These are phyloP conservation scores for Medicago ruthenica DNA, from an alignment of 306 rosid genomes.

Conservation along the genomic window DNA sequence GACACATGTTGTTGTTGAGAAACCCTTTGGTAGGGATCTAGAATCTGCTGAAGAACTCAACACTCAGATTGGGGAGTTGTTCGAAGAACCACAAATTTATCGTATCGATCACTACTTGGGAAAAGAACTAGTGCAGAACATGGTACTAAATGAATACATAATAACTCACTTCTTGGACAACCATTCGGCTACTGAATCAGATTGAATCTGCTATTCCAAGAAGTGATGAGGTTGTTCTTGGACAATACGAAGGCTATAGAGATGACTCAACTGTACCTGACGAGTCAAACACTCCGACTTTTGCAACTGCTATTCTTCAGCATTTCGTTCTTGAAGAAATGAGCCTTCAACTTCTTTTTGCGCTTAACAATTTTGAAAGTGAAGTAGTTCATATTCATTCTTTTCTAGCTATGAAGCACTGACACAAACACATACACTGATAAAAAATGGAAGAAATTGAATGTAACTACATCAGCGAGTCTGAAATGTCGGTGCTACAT, in stretches of 20 bases:
- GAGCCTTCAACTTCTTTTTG: neutral
- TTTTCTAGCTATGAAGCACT: neutral
- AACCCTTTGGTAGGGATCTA: constrained; percentile 95
- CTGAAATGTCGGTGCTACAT: neutral
- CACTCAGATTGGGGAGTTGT: constrained; percentile 81
- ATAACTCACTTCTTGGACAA: constrained; percentile 31
- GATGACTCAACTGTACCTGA: constrained; percentile 97
- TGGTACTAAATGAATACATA: constrained; percentile 63
- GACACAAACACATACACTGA: neutral
- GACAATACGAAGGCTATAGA: constrained; percentile 94
- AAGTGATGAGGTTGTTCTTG: constrained; percentile 90
- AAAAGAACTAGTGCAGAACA: constrained; percentile 92
- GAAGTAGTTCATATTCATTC: constrained; percentile 19
- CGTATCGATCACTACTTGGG: constrained; percentile 99
- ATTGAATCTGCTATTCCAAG: neutral
- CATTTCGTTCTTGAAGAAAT: constrained; percentile 17
- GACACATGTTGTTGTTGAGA: constrained; percentile 98
- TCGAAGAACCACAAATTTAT: constrained; percentile 86
- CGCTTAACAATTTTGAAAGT: constrained; percentile 18
- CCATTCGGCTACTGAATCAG: no score
- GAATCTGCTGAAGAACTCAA: constrained; percentile 89
- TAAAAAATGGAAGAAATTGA: neutral
- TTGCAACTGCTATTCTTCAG: constrained; percentile 73
- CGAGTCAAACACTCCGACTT: constrained; percentile 93
- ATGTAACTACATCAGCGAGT: neutral